Evolutionary conservation across 176 grass and related monocot genomes (phyloP), one percentile per base, ranked within the genome.

Genomic region (Paspalum vaginatum): DNA sequence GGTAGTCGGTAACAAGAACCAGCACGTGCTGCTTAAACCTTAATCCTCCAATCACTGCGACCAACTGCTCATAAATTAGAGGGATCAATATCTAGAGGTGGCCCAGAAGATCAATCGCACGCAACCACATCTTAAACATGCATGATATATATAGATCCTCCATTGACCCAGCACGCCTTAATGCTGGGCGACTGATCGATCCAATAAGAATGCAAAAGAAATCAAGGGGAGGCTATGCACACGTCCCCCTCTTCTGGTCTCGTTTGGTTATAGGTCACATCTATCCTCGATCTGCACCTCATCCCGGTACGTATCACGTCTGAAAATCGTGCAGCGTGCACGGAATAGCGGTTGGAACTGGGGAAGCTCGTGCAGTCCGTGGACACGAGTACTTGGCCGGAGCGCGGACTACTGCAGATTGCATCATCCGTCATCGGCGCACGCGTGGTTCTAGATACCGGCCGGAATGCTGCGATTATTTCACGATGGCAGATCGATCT

Each of bases 211-310:
- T 24, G 18, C 42, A 49, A 50, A 72, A 62, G 18, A 57, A 57
- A 43, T 55, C 26, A 47, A 61, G 6, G 75, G 58, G 59, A 13
- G 9, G 44, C 44, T 50, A 76, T 48, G 57, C 55, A 70, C 55
- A 70, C 20, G n/a, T 57, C 68, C 22, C 48, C 7, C 74, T 61
- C 43, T 63, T 65, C 60, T 53, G 10, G 51, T 16, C 71, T 56
- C 53, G 37, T 79, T 52, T 79, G 61, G 60, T 79, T 65, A 10
- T 15, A 22, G 18, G 76, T 79, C 76, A 64, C 59, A 66, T 66
- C 54, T 26, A 32, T 32, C 32, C 2, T 32, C 32, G 32, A 32
- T 49, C 25, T 25, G 18, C 72, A 68, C 25, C 11, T 22, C 18
- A 24, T 79, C 27, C 45, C 17, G 2, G 45, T 65, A 22, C 26